Evolutionary conservation across 2,329 filamentous ascomycete genomes (phyloP).

Genomic region (Pseudofabraea citricarpa): DNA sequence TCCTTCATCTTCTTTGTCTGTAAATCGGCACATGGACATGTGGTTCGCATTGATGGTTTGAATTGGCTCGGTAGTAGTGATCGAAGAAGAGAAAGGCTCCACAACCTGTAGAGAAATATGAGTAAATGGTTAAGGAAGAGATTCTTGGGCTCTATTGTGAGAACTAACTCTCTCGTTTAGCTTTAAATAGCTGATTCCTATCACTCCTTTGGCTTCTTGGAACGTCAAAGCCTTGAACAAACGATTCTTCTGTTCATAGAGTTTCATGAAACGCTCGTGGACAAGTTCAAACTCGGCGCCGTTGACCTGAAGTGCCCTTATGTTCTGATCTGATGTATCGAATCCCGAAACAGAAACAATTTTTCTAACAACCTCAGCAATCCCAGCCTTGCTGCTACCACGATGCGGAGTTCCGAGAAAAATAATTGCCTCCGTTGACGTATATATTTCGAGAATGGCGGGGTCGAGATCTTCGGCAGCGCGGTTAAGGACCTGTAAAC

Average conservation of each 20-base stretch:
- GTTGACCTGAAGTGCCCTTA: constrained; percentile 12
- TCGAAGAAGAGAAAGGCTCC: constrained; percentile 19
- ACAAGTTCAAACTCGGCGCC: constrained; percentile 19
- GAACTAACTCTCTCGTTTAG: constrained; percentile 11
- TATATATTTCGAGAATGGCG: constrained; percentile 9
- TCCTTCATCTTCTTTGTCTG: constrained; percentile 13
- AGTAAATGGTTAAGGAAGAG: background rate
- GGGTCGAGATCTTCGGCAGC: constrained; percentile 3
- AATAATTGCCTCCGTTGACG: constrained; percentile 13
- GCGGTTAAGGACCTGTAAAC: constrained; percentile 10
- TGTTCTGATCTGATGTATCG: constrained; percentile 13
- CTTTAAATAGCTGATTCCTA: constrained; percentile 6
- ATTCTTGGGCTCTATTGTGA: too few species aligned
- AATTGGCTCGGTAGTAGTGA: constrained; percentile 13
- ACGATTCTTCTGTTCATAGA: constrained; percentile 8
- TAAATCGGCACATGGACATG: constrained; percentile 22
- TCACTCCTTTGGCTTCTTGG: constrained; percentile 16
- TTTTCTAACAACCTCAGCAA: constrained; percentile 16
- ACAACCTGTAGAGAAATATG: constrained; percentile 22
- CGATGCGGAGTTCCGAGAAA: constrained; percentile 30
- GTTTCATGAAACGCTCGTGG: constrained; percentile 17
- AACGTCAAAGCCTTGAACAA: constrained; percentile 14
- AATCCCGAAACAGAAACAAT: constrained; percentile 14
- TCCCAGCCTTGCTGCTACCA: constrained; percentile 22
- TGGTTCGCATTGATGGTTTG: constrained; percentile 22